Conservation (phyloP, 1,284 basidiomycete genomes). For the Ganoderma multipileum region DNA sequence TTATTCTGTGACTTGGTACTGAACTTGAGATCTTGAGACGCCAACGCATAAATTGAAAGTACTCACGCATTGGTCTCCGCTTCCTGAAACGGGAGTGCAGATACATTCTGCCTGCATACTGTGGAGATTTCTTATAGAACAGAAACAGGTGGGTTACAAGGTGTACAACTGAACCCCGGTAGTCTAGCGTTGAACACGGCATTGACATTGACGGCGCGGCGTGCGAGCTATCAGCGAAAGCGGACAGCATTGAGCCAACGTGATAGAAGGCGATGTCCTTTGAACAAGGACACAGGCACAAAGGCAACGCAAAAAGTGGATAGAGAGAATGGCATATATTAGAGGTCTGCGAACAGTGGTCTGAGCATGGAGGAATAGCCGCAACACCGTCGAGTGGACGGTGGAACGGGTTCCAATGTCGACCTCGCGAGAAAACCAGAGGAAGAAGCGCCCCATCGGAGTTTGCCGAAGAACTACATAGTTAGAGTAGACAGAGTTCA, state of each 20-base stretch:
- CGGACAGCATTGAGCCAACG: neutral
- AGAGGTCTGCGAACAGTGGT: neutral
- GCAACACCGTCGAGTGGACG: too few species aligned
- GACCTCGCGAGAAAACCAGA: neutral
- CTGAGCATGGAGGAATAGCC: neutral
- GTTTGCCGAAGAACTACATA: slow-evolving; percentile 12
- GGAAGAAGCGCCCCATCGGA: slow-evolving; percentile 1
- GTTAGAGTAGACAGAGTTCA: slow-evolving; percentile 10
- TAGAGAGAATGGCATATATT: neutral
- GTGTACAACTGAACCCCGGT: neutral
- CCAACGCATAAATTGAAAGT: neutral
- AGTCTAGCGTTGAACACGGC: neutral
- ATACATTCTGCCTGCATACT: neutral
- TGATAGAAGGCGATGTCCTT: neutral
- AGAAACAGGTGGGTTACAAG: neutral
- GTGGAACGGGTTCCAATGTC: too few species aligned
- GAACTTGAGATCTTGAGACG: too few species aligned
- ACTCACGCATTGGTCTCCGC: neutral
- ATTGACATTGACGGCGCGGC: neutral
- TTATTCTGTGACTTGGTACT: neutral
- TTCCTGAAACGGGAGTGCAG: neutral
- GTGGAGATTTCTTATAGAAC: neutral
- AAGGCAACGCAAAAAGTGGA: neutral
- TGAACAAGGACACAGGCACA: neutral
- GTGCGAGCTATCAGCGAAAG: neutral